Conservation (phyloP, 2,329 filamentous ascomycete genomes). For the Seiridium unicorne region DNA sequence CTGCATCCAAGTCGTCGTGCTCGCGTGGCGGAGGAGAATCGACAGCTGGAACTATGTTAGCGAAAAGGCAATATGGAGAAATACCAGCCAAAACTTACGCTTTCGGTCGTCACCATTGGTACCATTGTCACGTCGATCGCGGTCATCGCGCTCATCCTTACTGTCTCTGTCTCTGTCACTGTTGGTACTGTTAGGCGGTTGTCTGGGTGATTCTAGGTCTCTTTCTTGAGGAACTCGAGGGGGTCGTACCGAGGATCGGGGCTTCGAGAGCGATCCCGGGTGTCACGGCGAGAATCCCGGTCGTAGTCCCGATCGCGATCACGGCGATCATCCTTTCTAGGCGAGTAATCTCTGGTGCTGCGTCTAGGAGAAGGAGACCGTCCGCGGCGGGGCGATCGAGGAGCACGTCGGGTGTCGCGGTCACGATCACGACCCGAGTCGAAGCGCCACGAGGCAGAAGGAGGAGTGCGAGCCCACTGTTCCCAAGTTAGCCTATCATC, state of each 20-base stretch:
- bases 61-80: no score
- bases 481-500: constrained; percentile 11
- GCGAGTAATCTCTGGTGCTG: constrained; percentile 76
- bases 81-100: constrained; percentile 48
- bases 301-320: constrained; percentile 65
- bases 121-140: constrained; percentile 72
- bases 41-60: constrained; percentile 40
- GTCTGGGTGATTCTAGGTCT: background rate
- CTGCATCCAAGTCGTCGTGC: constrained; percentile 94
- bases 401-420: constrained; percentile 46
- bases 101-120: constrained; percentile 89
- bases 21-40: constrained; percentile 74
- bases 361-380: constrained; percentile 79
- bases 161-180: constrained; percentile 46
- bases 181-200: background rate
- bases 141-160: constrained; percentile 69
- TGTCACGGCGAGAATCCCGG: constrained; percentile 51
- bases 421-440: constrained; percentile 83
- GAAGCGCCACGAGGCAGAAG: constrained; percentile 97
- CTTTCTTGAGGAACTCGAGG: background rate
- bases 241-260: constrained; percentile 47
- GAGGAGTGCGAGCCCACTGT: constrained; percentile 98
- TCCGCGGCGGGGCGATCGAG: constrained; percentile 63
- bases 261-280: constrained; percentile 69
- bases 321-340: constrained; percentile 83